phyloP scores from a whole-genome alignment of 73 alveolate species.

The Stentor coeruleus region DNA sequence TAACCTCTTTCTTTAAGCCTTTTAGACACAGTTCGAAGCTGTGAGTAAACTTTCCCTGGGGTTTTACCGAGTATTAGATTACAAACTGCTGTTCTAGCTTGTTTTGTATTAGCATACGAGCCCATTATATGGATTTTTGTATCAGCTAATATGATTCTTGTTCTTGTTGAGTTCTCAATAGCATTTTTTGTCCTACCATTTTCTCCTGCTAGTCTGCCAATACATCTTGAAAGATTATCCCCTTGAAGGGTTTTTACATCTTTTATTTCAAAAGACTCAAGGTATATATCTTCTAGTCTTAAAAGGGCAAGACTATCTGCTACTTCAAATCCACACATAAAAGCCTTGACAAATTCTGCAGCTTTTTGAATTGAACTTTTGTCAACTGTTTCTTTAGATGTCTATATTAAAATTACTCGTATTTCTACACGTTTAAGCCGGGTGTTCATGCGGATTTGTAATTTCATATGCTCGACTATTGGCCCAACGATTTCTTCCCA shows the following conservation, averaged over 20 bases:
- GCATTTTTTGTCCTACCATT: conserved; percentile 99
- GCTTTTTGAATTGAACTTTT: conserved; percentile 89
- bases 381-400: conserved; percentile 92
- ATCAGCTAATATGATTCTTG: conserved; percentile 97
- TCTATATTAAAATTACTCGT: conserved; percentile 37
- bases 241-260: conserved; percentile 98
- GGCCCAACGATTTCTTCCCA: conserved; percentile 98
- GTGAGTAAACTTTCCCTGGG: conserved; percentile 99
- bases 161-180: conserved; percentile 98
- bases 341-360: conserved; percentile 96
- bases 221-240: conserved; percentile 97
- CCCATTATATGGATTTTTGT: conserved; percentile 97
- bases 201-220: conserved; percentile 99
- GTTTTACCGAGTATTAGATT: conserved; percentile 97
- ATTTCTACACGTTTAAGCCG: conserved; percentile 96
- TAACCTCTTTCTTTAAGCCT: conserved; percentile 57
- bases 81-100: conserved; percentile 98
- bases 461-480: conserved; percentile 99
- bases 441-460: conserved; percentile 98
- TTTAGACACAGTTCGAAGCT: conserved; percentile 91
- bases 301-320: conserved; percentile 98
- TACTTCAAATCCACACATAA: conserved; percentile 97
- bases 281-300: conserved; percentile 97
- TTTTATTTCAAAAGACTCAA: conserved; percentile 97
- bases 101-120: conserved; percentile 72